phyloP scores from a whole-genome alignment of 164 flowering plant genomes.

The Liriodendron chinense region DNA sequence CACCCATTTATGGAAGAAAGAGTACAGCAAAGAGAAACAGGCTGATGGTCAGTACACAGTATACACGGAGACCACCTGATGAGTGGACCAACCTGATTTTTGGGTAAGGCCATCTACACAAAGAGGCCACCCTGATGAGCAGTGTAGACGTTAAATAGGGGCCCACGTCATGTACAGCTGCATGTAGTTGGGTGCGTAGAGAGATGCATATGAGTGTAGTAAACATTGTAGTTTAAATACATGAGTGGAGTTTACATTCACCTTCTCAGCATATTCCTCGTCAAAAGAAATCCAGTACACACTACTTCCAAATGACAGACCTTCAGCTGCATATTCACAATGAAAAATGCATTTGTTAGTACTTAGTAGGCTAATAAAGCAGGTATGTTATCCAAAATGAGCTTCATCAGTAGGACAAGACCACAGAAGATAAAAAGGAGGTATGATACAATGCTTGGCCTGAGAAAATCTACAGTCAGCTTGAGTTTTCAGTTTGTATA shows the following conservation, averaged over 20 bases:
- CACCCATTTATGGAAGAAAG: too few species aligned
- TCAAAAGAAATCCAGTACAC: constrained; percentile 90
- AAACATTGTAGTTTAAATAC: too few species aligned
- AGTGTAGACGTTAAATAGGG: neutral
- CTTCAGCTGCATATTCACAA: constrained; percentile 62
- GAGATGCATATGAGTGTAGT: neutral
- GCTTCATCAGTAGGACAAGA: neutral
- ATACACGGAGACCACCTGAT: too few species aligned
- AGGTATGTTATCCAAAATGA: too few species aligned
- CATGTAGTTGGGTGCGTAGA: neutral
- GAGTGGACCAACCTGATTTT: neutral
- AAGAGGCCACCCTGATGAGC: neutral
- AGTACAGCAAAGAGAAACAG: too few species aligned
- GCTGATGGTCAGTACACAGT: too few species aligned
- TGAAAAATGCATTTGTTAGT: neutral
- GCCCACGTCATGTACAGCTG: neutral
- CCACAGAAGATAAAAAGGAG: neutral
- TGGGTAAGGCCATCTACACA: neutral
- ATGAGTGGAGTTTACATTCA: constrained; percentile 7
- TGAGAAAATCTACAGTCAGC: too few species aligned
- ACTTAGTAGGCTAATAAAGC: neutral
- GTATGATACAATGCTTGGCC: neutral
- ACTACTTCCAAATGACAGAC: constrained; percentile 75
- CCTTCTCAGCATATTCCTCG: constrained; percentile 79
- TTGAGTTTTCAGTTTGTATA: too few species aligned